Evolutionary conservation across 805 yeast species (phyloP), one percentile per base, ranked within the genome.

Genomic region (Ogataea trehalophila): DNA sequence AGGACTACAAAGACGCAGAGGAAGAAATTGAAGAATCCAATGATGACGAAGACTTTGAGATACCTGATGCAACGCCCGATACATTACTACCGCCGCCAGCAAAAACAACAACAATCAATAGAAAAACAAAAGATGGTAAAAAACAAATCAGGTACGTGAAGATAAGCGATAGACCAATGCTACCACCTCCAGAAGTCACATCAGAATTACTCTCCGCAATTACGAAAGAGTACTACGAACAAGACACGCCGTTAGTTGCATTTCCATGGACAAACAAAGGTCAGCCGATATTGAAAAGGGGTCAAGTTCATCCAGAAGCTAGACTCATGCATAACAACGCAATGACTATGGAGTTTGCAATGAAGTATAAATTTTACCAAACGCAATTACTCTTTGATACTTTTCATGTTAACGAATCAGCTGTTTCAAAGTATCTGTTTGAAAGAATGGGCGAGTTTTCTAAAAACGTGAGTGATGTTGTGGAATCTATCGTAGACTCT

Each of bases 41-140:
- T 3, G 48, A 43, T 31, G 53, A 42, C 37, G 49, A 41, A 7
- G 50, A 46, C 18, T 43, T 43, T 4, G 48, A 45, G 18, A 17
- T 34, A 13, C 44, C 45, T 6, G 51, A 44, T 13, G 16, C 37
- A 33, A 46, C 36, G 13, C 4, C 23, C 2, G 49, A 36, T 9
- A 11, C 17, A 22, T n/a, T 13, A n/a, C 17, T 18, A 44, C 15
- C 37, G 11, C 29, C 41, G n/a, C 17, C n/a, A 16, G 3, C 23
- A 16, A 35, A 23, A n/a, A 26, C 38, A 23, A 35, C 9, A 26
- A 31, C 17, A 35, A 11, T 11, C 23, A 23, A 15, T 5, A 39
- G 33, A 26, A 15, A n/a, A 18, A 18, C 15, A 22, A 22, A 16
- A 22, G 15, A n/a, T 7, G 23, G 18, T 26, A 31, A 39, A 39